phyloP scores from a whole-genome alignment of 2,329 filamentous ascomycete genomes.

The Nothophoma quercina region DNA sequence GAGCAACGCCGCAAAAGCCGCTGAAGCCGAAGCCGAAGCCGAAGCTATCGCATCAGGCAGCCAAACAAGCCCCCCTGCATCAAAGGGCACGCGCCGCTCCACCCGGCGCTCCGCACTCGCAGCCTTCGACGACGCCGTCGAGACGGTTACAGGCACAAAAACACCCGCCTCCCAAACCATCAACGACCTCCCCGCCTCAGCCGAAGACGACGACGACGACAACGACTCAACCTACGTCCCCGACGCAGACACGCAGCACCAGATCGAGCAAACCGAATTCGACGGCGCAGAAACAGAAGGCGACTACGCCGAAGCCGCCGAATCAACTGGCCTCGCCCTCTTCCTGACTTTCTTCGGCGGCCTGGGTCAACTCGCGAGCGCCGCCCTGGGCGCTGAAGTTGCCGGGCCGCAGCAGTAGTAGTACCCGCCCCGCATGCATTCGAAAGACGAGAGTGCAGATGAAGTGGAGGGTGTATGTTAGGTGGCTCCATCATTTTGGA shows the following conservation, averaged over 20 bases:
- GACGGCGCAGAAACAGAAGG: constrained; percentile 37
- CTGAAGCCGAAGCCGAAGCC: not conserved
- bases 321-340: constrained; percentile 46
- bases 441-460: no score
- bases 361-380: constrained; percentile 42
- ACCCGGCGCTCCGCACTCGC: constrained; percentile 11
- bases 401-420: constrained; percentile 30
- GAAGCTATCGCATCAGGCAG: no score
- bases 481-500: no score
- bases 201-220: not conserved
- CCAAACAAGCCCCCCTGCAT: no score
- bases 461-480: no score
- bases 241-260: constrained; percentile 29
- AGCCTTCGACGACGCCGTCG: constrained; percentile 14
- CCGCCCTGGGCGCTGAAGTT: constrained; percentile 47
- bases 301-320: constrained; percentile 42
- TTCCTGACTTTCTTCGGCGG: constrained; percentile 46
- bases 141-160: not conserved
- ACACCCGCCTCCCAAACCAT: constrained; percentile 1
- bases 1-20: not conserved
- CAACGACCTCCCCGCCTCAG: not conserved
- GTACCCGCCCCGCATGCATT: no score
- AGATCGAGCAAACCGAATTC: constrained; percentile 37
- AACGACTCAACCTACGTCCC: not conserved
- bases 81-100: constrained; percentile 1